Conservation (phyloP, 257 asterid species). For the Coffea eugenioides region DNA sequence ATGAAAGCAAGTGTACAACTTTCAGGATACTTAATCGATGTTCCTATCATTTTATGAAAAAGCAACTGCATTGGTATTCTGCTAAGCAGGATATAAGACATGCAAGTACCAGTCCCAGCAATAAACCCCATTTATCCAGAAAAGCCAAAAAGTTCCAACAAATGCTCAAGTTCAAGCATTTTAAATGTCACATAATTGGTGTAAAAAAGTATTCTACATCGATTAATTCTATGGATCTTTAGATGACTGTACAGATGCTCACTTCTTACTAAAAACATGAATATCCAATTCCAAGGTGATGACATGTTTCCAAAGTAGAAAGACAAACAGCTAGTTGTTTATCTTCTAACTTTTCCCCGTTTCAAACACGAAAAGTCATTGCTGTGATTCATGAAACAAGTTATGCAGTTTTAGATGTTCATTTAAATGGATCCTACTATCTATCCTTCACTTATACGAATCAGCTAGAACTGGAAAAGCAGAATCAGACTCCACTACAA, state of each 20-base stretch:
- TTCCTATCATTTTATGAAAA: too few relatives aligned
- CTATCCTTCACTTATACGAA: neutral
- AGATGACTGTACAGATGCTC: neutral
- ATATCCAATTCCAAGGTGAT: neutral
- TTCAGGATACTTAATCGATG: neutral
- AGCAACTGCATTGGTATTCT: neutral
- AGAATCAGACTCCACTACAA: neutral
- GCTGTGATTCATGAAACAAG: neutral
- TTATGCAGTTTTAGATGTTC: neutral
- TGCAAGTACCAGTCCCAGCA: neutral
- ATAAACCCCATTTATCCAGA: neutral
- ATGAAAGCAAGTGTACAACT: neutral
- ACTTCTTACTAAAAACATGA: too few relatives aligned
- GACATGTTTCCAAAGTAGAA: neutral
- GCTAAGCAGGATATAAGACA: neutral
- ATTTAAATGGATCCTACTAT: neutral
- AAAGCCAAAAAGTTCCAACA: neutral
- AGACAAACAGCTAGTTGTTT: neutral
- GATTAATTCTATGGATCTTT: neutral
- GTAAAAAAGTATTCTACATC: neutral
- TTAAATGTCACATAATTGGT: neutral
- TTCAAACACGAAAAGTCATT: neutral
- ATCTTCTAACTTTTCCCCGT: neutral
- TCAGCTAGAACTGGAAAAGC: neutral
- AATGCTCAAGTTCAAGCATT: neutral